phyloP scores from a whole-genome alignment of 2,329 filamentous ascomycete genomes.

The Talaromyces rugulosus region DNA sequence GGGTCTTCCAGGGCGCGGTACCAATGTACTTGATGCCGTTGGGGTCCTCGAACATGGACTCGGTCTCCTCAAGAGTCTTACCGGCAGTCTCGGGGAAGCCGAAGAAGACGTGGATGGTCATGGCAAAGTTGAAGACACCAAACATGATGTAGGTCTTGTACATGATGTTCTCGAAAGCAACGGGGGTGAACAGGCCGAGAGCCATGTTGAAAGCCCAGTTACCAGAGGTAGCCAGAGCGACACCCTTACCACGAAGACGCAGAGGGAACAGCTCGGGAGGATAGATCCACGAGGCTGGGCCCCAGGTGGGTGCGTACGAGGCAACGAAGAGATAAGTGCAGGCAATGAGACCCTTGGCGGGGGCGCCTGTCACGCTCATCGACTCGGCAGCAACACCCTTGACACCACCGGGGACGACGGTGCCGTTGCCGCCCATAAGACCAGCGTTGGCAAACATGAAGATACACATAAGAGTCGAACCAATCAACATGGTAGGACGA shows the following conservation, averaged over 20 bases:
- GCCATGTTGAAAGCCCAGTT: constrained; percentile 63
- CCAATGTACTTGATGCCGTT: constrained; percentile 33
- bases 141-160: constrained; percentile 71
- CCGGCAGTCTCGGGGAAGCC: constrained; percentile 66
- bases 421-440: constrained; percentile 35
- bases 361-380: constrained; percentile 35
- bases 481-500: constrained; percentile 62
- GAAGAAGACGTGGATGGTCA: constrained; percentile 65
- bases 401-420: constrained; percentile 38
- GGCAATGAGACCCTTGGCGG: constrained; percentile 63
- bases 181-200: constrained; percentile 53
- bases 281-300: constrained; percentile 57
- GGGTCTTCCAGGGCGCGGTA: constrained; percentile 36
- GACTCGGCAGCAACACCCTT: constrained; percentile 30
- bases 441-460: constrained; percentile 42
- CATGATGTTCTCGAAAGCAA: constrained; percentile 52
- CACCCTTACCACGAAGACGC: constrained; percentile 60
- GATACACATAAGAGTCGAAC: constrained; percentile 59
- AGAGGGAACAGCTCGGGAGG: constrained; percentile 61
- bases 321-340: constrained; percentile 71
- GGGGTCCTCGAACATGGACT: constrained; percentile 59
- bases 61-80: constrained; percentile 72
- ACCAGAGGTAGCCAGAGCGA: constrained; percentile 55
- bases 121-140: constrained; percentile 64
- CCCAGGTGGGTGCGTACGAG: constrained; percentile 63